A percentile compares a stretch with the other conserved stretches of the same genome.
Conservation (phyloP, 257 asterid genomes). For the Solanum rostratum region DNA sequence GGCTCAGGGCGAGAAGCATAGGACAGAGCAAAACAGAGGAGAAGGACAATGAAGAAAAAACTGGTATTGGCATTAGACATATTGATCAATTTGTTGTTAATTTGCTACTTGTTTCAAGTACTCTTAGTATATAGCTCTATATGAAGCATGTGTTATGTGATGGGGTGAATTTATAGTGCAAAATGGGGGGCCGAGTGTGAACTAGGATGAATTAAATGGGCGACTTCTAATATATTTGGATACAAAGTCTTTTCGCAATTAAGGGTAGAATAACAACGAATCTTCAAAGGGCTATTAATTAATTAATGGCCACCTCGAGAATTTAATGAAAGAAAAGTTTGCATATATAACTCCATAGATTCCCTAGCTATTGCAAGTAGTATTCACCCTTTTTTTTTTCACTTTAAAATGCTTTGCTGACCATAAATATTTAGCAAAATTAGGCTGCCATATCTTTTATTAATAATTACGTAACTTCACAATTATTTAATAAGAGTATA, state of each 20-base stretch:
- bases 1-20: constrained; percentile 36
- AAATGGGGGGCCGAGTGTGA: neutral
- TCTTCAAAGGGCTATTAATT: neutral
- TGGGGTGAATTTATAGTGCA: neutral
- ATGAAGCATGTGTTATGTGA: neutral
- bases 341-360: neutral
- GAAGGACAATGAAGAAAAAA: constrained; percentile 22
- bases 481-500: no score
- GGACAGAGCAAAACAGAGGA: constrained; percentile 31
- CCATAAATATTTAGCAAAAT: neutral
- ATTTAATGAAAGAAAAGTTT: neutral
- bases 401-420: neutral
- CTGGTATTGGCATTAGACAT: constrained; percentile 36
- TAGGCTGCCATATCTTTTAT: neutral
- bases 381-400: neutral
- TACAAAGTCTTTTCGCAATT: neutral
- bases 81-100: neutral
- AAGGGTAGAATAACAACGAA: neutral
- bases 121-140: neutral
- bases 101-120: neutral
- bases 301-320: neutral
- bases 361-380: neutral
- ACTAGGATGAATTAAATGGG: neutral
- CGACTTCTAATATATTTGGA: neutral
- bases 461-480: no score